Evolutionary conservation across 768 basidiomycete genomes (phyloP).

Genomic region (Roridomyces roridus): DNA sequence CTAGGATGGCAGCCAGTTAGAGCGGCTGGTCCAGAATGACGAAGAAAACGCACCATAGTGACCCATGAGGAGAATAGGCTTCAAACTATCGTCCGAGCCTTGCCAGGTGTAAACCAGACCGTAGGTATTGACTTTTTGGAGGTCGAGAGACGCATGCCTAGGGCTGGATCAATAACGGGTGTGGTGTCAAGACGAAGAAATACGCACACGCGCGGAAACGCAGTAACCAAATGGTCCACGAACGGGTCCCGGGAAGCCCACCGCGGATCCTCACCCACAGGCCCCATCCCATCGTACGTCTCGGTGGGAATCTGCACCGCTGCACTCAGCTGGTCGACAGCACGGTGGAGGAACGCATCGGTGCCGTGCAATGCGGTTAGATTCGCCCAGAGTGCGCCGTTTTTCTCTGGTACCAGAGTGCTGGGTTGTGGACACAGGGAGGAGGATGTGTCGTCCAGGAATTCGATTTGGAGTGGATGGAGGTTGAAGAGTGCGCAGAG

Average conservation of each 20-base stretch:
- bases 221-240: conserved; percentile 43
- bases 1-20: conserved; percentile 37
- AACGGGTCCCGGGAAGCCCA: conserved; percentile 44
- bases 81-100: conserved; percentile 54
- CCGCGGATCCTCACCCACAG: conserved; percentile 51
- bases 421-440: not conserved
- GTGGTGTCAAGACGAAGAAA: not conserved
- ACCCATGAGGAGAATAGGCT: conserved; percentile 58
- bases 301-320: conserved; percentile 38
- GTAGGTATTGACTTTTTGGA: conserved; percentile 64
- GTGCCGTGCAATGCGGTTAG: not conserved
- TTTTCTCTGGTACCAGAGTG: not conserved
- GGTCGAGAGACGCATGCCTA: conserved; percentile 54
- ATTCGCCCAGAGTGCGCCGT: not conserved
- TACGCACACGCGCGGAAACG: conserved; percentile 60
- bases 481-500: no score
- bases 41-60: conserved; percentile 51
- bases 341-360: not conserved
- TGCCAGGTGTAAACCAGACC: conserved; percentile 65
- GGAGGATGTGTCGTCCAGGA: no score
- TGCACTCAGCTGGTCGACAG: not conserved
- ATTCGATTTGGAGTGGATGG: no score
- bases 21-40: not conserved
- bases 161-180: not conserved
- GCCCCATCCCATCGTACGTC: conserved; percentile 51